Base-by-base conservation (phyloP, 441 rosid genomes). In the Breynia disticha region DNA sequence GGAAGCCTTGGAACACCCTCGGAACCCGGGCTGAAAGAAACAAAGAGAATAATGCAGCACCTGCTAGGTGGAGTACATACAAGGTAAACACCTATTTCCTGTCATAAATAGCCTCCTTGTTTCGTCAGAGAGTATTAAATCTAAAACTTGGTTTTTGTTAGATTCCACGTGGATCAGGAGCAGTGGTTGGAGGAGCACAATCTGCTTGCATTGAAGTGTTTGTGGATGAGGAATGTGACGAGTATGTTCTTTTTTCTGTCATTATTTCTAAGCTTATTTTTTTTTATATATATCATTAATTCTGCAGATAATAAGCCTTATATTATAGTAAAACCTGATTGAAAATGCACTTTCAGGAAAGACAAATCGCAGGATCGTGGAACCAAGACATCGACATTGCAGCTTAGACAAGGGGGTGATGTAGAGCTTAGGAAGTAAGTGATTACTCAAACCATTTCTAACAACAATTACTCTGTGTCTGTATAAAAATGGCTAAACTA, bases 11-110 rank as follows among this genome's bases (percentile, higher is more conserved):
- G 98, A 68, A 55, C 38, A 74, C 54, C 63, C 86, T 91, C 46
- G 96, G 95, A 51, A 62, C 69, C 56, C 76, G 75, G 60, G 80
- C 80, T 54, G 89, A 91, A 68, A 87, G 98, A 66, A 87, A 91
- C 79, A 93, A 93, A 74, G 97, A 93, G 73, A 93, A 93, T 56
- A 84, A 62, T 63, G 74, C 85, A 15, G 19, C 72, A 28, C 97
- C 97, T 55, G 53, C 76, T 16, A 90, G 81, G 64, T 87, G 98
- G 98, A 69, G 72, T 66, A 64, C 85, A 17, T 72, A 71, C 62
- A 87, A 84, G 95, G 96, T 90, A 16, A 14, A 11, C 15, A 5
- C 16, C 13, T 10, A 1, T 3, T 13, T 32, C 43, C 32, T 4
- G 35, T 13, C 15, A 19, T 12, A 47, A 55, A 19, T 11, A 8